phyloP scores from a whole-genome alignment of 2,329 filamentous ascomycete genomes.

The Fusarium verrucosum region DNA sequence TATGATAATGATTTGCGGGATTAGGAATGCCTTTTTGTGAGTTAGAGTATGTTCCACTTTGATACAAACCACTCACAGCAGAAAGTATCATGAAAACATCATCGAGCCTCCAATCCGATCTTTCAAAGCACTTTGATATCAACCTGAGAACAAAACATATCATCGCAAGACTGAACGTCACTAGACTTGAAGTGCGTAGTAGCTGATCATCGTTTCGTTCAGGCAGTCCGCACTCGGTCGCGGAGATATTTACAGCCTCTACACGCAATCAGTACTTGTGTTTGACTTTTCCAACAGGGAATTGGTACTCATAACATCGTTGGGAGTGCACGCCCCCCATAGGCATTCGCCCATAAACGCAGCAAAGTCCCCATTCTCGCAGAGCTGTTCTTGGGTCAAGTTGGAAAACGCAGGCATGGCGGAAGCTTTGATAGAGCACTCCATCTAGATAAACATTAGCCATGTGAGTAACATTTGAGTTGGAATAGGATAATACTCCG shows the following conservation, averaged over 20 bases:
- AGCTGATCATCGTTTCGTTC: rapidly evolving
- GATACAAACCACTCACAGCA: not conserved
- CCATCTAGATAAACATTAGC: not conserved
- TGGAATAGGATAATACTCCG: not conserved
- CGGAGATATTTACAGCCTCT: not conserved
- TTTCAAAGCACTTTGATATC: not conserved
- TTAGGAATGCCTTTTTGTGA: not conserved
- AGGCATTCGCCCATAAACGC: not conserved
- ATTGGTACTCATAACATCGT: not conserved
- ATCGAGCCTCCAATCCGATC: not conserved
- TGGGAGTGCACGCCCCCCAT: not conserved
- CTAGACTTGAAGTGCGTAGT: not conserved
- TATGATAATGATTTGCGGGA: not conserved
- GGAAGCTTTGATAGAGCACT: not conserved
- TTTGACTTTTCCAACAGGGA: not conserved
- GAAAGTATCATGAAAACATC: not conserved
- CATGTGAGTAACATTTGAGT: too few relatives aligned
- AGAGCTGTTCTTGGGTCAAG: not conserved
- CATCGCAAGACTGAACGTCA: not conserved
- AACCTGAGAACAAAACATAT: rapidly evolving
- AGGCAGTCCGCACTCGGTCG: not conserved
- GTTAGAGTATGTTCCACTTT: too few relatives aligned
- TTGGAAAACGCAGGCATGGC: not conserved
- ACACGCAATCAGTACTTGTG: not conserved
- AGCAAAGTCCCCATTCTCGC: not conserved